Percentiles rank a stretch among this genome's conserved stretches.
Conservation (phyloP, 768 basidiomycete species). For the Mycena vitilis region DNA sequence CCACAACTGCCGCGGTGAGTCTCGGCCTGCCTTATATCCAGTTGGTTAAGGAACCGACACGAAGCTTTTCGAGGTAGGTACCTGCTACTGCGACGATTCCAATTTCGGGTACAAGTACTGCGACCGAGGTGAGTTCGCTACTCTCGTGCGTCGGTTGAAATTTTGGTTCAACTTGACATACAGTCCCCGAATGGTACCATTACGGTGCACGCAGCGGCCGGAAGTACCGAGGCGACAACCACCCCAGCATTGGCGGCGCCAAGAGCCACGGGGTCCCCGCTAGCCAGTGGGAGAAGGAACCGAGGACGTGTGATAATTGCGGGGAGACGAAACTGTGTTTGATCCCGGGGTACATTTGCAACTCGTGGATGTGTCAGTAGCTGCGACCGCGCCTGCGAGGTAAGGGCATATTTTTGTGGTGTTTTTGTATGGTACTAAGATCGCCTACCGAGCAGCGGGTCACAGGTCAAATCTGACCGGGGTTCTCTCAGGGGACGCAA, state of each 20-base stretch:
- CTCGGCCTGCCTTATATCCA: not conserved
- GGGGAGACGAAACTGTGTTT: conserved; percentile 15
- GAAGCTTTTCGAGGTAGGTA: not conserved
- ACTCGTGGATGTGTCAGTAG: conserved; percentile 7
- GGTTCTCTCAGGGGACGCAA: too few species aligned
- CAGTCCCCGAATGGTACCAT: conserved; percentile 29
- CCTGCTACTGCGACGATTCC: conserved; percentile 26
- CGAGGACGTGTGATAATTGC: conserved; percentile 16
- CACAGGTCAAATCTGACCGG: too few species aligned
- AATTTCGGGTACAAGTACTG: conserved; percentile 26
- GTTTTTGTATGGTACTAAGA: too few species aligned
- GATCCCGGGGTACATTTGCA: conserved; percentile 16
- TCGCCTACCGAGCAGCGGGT: too few species aligned
- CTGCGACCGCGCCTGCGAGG: too few species aligned
- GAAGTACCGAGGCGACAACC: conserved; percentile 18
- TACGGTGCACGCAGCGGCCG: not conserved
- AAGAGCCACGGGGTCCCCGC: not conserved
- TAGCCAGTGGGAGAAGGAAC: conserved; percentile 10
- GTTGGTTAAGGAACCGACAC: too few species aligned
- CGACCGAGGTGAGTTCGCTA: conserved; percentile 1
- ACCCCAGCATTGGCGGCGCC: not conserved
- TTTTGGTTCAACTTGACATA: not conserved
- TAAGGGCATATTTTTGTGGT: too few species aligned
- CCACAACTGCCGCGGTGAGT: conserved; percentile 23
- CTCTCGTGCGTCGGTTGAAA: not conserved